Conservation (phyloP, 2,329 filamentous ascomycete genomes). For the Arthroderma sp. region DNA sequence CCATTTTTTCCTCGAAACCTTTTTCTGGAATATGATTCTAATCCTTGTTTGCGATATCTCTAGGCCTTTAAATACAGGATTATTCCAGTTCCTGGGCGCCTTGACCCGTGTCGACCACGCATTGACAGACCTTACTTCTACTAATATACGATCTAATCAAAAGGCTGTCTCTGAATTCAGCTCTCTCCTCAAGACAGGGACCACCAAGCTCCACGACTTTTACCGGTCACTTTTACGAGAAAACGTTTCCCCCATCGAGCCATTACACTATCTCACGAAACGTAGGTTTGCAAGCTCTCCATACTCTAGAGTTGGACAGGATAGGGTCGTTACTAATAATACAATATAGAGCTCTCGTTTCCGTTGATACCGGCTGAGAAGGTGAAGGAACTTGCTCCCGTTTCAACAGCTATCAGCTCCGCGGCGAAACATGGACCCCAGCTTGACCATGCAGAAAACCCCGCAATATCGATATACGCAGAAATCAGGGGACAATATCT, state of each 20-base stretch:
- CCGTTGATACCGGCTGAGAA: conserved; percentile 67
- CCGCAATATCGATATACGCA: conserved; percentile 69
- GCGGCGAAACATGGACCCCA: conserved; percentile 41
- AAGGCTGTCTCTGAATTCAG: conserved; percentile 71
- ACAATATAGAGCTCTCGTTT: conserved; percentile 49
- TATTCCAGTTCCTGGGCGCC: conserved; percentile 75
- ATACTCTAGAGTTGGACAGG: conserved; percentile 5
- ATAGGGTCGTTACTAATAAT: conserved; percentile 4
- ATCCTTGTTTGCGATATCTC: background rate
- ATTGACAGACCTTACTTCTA: conserved; percentile 69
- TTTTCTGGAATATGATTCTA: background rate
- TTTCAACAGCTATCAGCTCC: conserved; percentile 63
- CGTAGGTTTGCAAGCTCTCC: conserved; percentile 34
- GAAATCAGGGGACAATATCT: conserved; percentile 80
- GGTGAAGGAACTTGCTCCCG: conserved; percentile 59
- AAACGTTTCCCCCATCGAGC: conserved; percentile 69
- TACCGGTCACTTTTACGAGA: conserved; percentile 70
- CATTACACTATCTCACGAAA: conserved; percentile 86
- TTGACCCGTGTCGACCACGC: conserved; percentile 79
- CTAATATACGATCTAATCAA: conserved; percentile 87
- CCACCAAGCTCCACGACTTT: conserved; percentile 67
- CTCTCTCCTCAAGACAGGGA: conserved; percentile 63
- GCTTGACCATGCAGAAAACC: conserved; percentile 41
- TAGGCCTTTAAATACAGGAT: conserved; percentile 65
- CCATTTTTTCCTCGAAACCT: background rate